phyloP scores from a whole-genome alignment of 352 stramenopile genomes.

The Phytophthora podocarpi region DNA sequence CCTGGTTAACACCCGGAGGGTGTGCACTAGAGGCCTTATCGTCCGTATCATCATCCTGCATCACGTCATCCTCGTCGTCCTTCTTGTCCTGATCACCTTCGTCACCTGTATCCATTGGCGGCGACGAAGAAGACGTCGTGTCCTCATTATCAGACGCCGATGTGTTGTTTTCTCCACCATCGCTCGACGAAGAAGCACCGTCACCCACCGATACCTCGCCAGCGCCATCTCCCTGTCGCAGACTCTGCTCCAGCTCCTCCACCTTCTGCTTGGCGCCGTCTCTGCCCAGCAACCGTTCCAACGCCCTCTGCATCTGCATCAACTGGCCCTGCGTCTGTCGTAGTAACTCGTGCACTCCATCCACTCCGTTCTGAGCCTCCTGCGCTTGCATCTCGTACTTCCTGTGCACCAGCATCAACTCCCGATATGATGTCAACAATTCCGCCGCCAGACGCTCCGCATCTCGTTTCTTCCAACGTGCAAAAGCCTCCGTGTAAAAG shows the following conservation, averaged over 20 bases:
- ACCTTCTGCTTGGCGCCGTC: constrained; percentile 45
- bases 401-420: constrained; percentile 50
- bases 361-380: constrained; percentile 32
- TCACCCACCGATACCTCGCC: background rate
- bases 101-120: constrained; percentile 11
- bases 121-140: constrained; percentile 7
- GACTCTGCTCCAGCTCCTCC: constrained; percentile 34
- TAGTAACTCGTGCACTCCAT: constrained; percentile 60
- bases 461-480: constrained; percentile 63
- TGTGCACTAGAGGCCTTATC: background rate
- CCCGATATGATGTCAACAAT: constrained; percentile 58
- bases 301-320: constrained; percentile 50
- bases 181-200: background rate
- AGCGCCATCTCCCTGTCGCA: constrained; percentile 17
- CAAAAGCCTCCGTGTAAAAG: constrained; percentile 75
- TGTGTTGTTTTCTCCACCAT: background rate
- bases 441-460: constrained; percentile 56
- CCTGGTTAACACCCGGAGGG: constrained; percentile 38
- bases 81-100: constrained; percentile 27
- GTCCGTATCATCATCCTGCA: constrained; percentile 15
- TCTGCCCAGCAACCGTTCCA: constrained; percentile 63
- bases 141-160: constrained; percentile 11
- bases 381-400: constrained; percentile 48
- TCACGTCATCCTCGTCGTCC: constrained; percentile 30
- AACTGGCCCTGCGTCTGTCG: constrained; percentile 69